Percentiles rank a stretch among this genome's conserved stretches.
phyloP scores from a whole-genome alignment of 164 flowering plant species.

The Pachysandra terminalis region DNA sequence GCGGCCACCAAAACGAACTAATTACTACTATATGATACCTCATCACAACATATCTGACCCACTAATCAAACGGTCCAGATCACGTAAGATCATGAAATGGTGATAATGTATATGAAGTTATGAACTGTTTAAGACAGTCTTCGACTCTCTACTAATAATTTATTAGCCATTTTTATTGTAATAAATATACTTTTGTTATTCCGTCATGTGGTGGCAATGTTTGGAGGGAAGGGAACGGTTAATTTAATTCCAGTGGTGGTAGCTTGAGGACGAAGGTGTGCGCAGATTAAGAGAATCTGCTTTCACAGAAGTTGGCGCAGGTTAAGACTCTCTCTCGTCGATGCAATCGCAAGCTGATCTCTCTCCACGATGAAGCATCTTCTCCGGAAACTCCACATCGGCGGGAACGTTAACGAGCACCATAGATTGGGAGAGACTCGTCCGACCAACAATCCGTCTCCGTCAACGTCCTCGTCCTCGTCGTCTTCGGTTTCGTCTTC shows the following conservation, averaged over 20 bases:
- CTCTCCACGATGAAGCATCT: conserved; percentile 87
- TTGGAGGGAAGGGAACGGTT: conserved; percentile 22
- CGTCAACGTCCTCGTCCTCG: conserved; percentile 12
- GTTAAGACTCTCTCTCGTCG: conserved; percentile 19
- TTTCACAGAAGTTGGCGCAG: conserved; percentile 22
- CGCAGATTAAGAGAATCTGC: conserved; percentile 38
- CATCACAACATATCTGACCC: not conserved
- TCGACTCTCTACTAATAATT: not conserved
- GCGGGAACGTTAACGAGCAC: conserved; percentile 38
- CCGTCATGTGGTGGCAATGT: not conserved
- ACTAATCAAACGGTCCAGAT: not conserved
- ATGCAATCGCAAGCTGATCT: conserved; percentile 28
- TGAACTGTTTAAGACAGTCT: too few relatives aligned
- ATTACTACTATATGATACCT: not conserved
- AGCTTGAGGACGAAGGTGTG: conserved; percentile 36
- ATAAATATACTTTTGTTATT: not conserved
- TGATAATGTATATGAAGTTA: too few relatives aligned
- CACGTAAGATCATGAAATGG: not conserved
- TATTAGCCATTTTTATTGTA: too few relatives aligned
- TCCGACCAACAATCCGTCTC: conserved; percentile 20
- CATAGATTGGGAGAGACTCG: conserved; percentile 30
- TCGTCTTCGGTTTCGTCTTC: conserved; percentile 25
- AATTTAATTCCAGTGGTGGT: conserved; percentile 30
- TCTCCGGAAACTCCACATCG: conserved; percentile 81
- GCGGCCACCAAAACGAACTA: not conserved